phyloP scores from a whole-genome alignment of 257 asterid species.

The Misopates orontium region DNA sequence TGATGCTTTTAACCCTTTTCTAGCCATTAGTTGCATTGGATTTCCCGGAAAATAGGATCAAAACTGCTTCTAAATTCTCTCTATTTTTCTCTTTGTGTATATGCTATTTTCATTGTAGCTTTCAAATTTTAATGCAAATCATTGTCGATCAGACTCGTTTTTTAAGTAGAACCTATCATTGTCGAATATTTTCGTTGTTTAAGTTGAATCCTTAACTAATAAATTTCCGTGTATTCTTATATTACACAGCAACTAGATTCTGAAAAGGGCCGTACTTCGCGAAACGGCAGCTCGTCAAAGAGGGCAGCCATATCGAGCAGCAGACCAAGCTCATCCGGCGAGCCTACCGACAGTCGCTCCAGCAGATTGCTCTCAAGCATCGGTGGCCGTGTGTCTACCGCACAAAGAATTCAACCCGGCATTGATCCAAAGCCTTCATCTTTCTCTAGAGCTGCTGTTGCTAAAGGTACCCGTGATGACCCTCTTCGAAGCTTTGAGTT shows the following conservation, averaged over 20 bases:
- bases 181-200: too few relatives aligned
- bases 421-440: slow-evolving; percentile 56
- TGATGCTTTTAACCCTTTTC: too few relatives aligned
- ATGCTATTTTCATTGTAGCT: too few relatives aligned
- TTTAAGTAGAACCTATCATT: too few relatives aligned
- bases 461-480: slow-evolving; percentile 68
- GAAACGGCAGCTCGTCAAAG: slow-evolving; percentile 45
- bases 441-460: slow-evolving; percentile 46
- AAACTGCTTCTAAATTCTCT: too few relatives aligned
- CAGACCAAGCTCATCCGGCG: slow-evolving; percentile 58
- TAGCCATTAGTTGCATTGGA: too few relatives aligned
- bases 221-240: neutral
- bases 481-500: slow-evolving; percentile 92
- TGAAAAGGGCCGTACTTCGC: slow-evolving; percentile 18
- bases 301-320: slow-evolving; percentile 52
- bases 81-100: too few relatives aligned
- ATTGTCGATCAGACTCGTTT: too few relatives aligned
- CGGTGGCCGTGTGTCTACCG: slow-evolving; percentile 55
- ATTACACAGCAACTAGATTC: slow-evolving; percentile 51
- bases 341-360: slow-evolving; percentile 46
- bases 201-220: too few relatives aligned
- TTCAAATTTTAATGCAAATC: too few relatives aligned
- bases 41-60: too few relatives aligned
- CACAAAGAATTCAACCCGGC: slow-evolving; percentile 47
- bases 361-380: slow-evolving; percentile 48